phyloP scores from a whole-genome alignment of 2,329 filamentous ascomycete genomes.

The Diaporthe velutina region DNA sequence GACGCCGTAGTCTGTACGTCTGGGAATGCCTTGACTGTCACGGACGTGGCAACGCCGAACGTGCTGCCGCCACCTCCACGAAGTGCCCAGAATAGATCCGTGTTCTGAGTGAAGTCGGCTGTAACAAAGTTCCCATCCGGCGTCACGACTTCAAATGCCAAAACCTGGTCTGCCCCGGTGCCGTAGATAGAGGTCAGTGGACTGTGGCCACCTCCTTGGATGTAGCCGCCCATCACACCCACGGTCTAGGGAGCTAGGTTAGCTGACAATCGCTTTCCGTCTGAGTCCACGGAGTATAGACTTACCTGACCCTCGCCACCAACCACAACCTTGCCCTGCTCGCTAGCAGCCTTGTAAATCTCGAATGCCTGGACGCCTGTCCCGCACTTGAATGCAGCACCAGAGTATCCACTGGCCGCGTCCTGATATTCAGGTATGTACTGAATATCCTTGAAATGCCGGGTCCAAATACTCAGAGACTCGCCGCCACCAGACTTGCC shows the following conservation, averaged over 20 bases:
- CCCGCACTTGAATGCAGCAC: conserved; percentile 59
- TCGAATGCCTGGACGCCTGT: conserved; percentile 34
- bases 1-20: conserved; percentile 5
- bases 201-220: conserved; percentile 64
- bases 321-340: conserved; percentile 22
- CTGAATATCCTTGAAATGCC: conserved; percentile 57
- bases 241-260: conserved; percentile 42
- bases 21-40: conserved; percentile 24
- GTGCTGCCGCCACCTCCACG: conserved; percentile 60
- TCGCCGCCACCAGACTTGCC: conserved; percentile 62
- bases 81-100: conserved; percentile 70
- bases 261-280: not conserved
- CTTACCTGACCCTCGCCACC: conserved; percentile 35
- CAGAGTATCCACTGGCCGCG: conserved; percentile 49
- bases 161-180: conserved; percentile 63
- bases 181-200: conserved; percentile 60
- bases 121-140: conserved; percentile 59
- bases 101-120: conserved; percentile 59
- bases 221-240: conserved; percentile 62
- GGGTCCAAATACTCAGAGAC: conserved; percentile 63
- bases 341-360: conserved; percentile 21
- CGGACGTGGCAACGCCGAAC: conserved; percentile 20
- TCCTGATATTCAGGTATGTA: conserved; percentile 17
- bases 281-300: no score
- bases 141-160: conserved; percentile 61